phyloP scores from a whole-genome alignment of 352 stramenopile species.

The Phytophthora sp. region DNA sequence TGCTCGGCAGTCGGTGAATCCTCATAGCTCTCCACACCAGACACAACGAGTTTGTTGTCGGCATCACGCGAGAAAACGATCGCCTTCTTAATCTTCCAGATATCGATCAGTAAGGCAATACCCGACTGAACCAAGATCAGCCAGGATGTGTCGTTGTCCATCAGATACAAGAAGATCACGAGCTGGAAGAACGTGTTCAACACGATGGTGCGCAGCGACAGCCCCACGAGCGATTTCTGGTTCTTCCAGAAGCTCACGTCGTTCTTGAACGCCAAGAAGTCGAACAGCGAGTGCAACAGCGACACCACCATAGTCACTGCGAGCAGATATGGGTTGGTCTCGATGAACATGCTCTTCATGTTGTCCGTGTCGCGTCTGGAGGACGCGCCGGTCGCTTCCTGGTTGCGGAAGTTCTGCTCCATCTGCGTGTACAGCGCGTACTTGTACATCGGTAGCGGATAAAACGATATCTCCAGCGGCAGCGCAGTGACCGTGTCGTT shows the following conservation, averaged over 20 bases:
- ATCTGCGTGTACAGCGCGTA: conserved; percentile 95
- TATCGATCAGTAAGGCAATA: conserved; percentile 86
- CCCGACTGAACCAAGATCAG: conserved; percentile 93
- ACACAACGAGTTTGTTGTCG: conserved; percentile 83
- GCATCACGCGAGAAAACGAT: conserved; percentile 83
- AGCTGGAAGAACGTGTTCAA: conserved; percentile 98
- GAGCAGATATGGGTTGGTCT: conserved; percentile 98
- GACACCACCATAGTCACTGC: conserved; percentile 95
- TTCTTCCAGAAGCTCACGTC: conserved; percentile 99
- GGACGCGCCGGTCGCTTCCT: conserved; percentile 92
- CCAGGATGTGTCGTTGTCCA: conserved; percentile 97
- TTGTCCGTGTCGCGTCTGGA: conserved; percentile 90
- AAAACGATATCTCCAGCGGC: conserved; percentile 88
- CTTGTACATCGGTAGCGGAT: conserved; percentile 89
- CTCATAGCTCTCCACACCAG: conserved; percentile 85
- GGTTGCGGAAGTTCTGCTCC: conserved; percentile 91
- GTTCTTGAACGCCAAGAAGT: conserved; percentile 99
- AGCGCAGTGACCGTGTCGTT: conserved; percentile 88
- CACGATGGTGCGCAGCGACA: conserved; percentile 94
- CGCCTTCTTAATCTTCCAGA: conserved; percentile 95
- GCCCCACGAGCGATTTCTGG: conserved; percentile 96
- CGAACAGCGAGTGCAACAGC: conserved; percentile 97
- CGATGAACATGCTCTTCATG: conserved; percentile 96
- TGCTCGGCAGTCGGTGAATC: conserved; percentile 83
- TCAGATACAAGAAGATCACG: conserved; percentile 97